Base-by-base conservation (phyloP, 805 yeast genomes). In the Metschnikowia vanudenii region DNA sequence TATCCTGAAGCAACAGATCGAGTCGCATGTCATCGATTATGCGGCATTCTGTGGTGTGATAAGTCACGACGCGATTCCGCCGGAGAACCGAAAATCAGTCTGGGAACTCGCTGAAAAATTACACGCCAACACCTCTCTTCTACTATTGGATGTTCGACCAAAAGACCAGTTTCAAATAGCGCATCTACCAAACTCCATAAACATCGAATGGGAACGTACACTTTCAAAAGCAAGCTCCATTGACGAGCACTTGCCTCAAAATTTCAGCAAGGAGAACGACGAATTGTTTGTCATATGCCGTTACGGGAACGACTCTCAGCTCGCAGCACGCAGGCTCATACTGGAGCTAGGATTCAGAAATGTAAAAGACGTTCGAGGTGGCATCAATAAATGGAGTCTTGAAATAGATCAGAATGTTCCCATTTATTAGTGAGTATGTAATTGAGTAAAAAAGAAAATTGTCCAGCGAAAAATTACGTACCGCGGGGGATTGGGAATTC, bases 291-390 rank as follows among this genome's bases (percentile, higher is more conserved):
- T 89, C 0, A 71, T 92, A 16, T 94, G 99, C 64, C 74, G 97
- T 28, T 82, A 75, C 59, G 99, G 99, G 9, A 90, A 88, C 62
- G 98, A 94, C 61, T 91, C 98, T 0, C 90, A 87, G 57, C 63
- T 81, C 14, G 95, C 96, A 0, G 82, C 86, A 1, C 64, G 73
- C 46, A 65, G 73, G 37, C 63, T 91, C 38, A 70, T 75, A 41
- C 79, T 78, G 19, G 71, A 73, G 1, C 69, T 78, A 37, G 79
- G 80, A 0, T 65, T 79, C 14, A 47, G 58, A 0, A 63, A 76
- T 16, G 88, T 80, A 0, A 75, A 66, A 42, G 96, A 92, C 61
- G 71, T 92, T 4, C 69, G 62, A 10, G 98, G 98, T 1, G 99
- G 99, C 0, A 67, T 90, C 19, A 69, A 73, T 43, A 75, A 69